Evolutionary conservation across 768 basidiomycete species (phyloP), one percentile per base, ranked within the genome.

Genomic region (Collybia nuda): DNA sequence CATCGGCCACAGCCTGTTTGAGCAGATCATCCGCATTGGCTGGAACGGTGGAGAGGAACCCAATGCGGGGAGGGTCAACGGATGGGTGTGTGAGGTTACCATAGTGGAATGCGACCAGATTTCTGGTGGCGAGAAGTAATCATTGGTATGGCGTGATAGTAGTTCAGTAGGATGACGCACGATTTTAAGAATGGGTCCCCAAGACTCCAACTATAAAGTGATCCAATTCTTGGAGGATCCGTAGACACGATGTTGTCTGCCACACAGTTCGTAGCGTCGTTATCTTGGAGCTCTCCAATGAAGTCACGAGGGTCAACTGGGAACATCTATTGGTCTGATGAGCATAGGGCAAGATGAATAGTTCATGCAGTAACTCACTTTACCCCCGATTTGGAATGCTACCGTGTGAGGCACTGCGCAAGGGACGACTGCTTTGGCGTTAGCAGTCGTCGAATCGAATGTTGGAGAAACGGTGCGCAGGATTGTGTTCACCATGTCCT

Each of bases 301-400:
- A 88, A 84, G 63, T 89, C 87, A 18, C 85, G 78, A 4, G 87
- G 85, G 61, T 88, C 87, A 24, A 88, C 74, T 0, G 85, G 80
- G 60, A 88, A 89, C 51, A 77, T 72, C 67, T 74, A 61, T 28
- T 15, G 22, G 29, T 12, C 47, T 8, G 4, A 22, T 47, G 24
- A 50, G 44, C 21, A 21, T 28, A 18, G 18, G n/a, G 26, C 19
- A 40, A 37, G 17, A 32, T n/a, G n/a, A n/a, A n/a, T n/a, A n/a
- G 45, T 38, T 14, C 41, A 43, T 19, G 5, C 6, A 23, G 19
- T 17, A 12, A 22, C 48, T 18, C 44, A 74, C 72, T 64, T 76
- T 67, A 17, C 87, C 85, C 29, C 84, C 85, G 40, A 89, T 85
- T 55, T 80, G 65, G 59, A 88, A 89, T 2, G 75, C 65, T 26